Conservation (phyloP, 805 yeast species). For the Candida montana region DNA sequence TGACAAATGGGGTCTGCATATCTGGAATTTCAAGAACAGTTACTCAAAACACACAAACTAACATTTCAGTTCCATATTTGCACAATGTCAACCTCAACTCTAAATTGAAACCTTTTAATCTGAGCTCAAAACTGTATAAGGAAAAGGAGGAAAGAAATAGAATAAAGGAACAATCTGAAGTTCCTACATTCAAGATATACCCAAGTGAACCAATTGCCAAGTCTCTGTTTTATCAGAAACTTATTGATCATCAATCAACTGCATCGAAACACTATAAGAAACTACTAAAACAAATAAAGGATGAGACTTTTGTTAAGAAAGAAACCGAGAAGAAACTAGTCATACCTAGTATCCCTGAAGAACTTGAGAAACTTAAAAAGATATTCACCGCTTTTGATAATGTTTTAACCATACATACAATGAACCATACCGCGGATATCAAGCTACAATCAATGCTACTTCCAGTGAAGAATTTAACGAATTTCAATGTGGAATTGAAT, state of each 20-base stretch:
- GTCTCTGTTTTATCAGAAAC: conserved; percentile 36
- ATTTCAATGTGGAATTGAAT: conserved; percentile 6
- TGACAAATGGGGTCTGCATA: conserved; percentile 40
- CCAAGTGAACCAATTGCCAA: conserved; percentile 35
- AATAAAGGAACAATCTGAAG: conserved; percentile 30
- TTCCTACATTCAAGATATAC: conserved; percentile 37
- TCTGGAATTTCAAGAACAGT: conserved; percentile 39
- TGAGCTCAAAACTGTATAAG: conserved; percentile 28
- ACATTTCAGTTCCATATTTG: conserved; percentile 38
- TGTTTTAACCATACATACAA: conserved; percentile 11
- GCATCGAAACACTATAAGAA: conserved; percentile 38
- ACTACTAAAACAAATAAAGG: conserved; percentile 28
- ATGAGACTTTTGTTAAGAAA: background rate
- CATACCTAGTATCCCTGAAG: background rate
- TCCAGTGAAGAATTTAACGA: conserved; percentile 13
- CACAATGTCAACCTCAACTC: conserved; percentile 37
- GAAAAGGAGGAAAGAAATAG: conserved; percentile 33
- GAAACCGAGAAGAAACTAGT: background rate
- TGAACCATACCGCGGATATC: conserved; percentile 17
- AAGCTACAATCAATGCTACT: conserved; percentile 12
- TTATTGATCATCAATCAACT: conserved; percentile 40
- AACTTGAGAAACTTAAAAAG: conserved; percentile 5
- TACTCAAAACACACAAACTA: conserved; percentile 19
- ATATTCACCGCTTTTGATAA: conserved; percentile 19
- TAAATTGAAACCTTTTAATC: conserved; percentile 26